A percentile compares a stretch with the other conserved stretches of the same genome.
Conservation (phyloP, 1,139 yeast species). For the Yamadazyma membranifaciens region DNA sequence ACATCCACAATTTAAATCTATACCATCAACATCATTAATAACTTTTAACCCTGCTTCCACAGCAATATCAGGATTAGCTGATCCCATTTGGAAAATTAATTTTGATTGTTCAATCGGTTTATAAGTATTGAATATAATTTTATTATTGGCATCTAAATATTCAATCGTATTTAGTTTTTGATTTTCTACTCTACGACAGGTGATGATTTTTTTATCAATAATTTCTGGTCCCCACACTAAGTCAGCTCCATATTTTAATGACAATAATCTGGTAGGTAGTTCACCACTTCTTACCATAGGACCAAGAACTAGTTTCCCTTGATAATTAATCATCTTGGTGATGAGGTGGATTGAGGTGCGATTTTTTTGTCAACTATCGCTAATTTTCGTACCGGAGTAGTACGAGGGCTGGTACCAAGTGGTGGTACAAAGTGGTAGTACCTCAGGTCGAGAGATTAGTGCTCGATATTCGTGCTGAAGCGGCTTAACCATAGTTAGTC, state of each 20-base stretch:
- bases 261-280: conserved; percentile 78
- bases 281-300: conserved; percentile 98
- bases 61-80: conserved; percentile 79
- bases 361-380: neutral
- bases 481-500: too few relatives aligned
- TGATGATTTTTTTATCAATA: conserved; percentile 76
- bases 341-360: conserved; percentile 1
- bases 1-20: conserved; percentile 94
- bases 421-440: too few relatives aligned
- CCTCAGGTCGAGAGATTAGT: too few relatives aligned
- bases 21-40: conserved; percentile 84
- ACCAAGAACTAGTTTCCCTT: conserved; percentile 79
- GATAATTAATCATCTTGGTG: conserved; percentile 17
- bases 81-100: conserved; percentile 86
- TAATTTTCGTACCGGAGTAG: too few relatives aligned
- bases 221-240: conserved; percentile 96
- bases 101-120: conserved; percentile 60
- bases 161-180: conserved; percentile 57
- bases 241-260: conserved; percentile 85
- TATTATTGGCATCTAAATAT: conserved; percentile 35
- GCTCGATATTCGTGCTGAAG: too few relatives aligned
- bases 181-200: conserved; percentile 65
- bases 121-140: conserved; percentile 69
- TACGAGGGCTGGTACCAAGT: too few relatives aligned
- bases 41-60: conserved; percentile 82